These are phyloP conservation scores for Peronospora belbahrii DNA, from an alignment of 352 stramenopile species.

Conservation along the genomic window DNA sequence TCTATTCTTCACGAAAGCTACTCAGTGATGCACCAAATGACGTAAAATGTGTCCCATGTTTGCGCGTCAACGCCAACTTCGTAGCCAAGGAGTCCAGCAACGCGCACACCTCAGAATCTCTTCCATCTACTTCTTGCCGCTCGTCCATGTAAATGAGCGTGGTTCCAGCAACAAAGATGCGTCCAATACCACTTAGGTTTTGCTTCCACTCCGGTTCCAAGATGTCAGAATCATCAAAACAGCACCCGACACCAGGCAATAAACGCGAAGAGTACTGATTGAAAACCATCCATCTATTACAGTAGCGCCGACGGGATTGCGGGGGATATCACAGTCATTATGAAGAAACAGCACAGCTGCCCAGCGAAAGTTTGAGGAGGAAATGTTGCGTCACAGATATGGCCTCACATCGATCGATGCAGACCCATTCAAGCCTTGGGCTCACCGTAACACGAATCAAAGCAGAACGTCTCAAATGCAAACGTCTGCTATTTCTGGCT, in stretches of 20 bases:
- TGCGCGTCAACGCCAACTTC: conserved; percentile 12
- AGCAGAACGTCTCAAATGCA: conserved; percentile 3
- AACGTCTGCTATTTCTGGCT: conserved; percentile 12
- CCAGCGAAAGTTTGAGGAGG: conserved; percentile 12
- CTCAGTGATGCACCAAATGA: no score
- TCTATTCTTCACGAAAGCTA: no score
- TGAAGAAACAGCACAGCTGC: conserved; percentile 8
- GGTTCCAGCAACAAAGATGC: conserved; percentile 49
- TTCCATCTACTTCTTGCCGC: conserved; percentile 12
- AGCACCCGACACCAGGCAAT: conserved; percentile 34
- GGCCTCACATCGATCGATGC: no score
- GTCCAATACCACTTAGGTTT: conserved; percentile 31
- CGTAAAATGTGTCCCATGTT: no score
- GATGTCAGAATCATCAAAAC: conserved; percentile 34
- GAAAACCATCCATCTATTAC: conserved; percentile 20
- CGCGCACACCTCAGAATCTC: conserved; percentile 41
- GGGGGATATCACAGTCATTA: conserved; percentile 27
- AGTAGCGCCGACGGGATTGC: conserved; percentile 29
- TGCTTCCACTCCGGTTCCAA: conserved; percentile 52
- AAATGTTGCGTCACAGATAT: conserved; percentile 3
- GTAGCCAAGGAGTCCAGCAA: conserved; percentile 27
- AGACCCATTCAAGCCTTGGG: no score
- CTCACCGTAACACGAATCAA: neutral
- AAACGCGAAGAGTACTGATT: conserved; percentile 35
- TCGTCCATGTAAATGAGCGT: conserved; percentile 14